Evolutionary conservation across 1,284 basidiomycete species (phyloP).

Genomic region (Ceratobasidium sp.): DNA sequence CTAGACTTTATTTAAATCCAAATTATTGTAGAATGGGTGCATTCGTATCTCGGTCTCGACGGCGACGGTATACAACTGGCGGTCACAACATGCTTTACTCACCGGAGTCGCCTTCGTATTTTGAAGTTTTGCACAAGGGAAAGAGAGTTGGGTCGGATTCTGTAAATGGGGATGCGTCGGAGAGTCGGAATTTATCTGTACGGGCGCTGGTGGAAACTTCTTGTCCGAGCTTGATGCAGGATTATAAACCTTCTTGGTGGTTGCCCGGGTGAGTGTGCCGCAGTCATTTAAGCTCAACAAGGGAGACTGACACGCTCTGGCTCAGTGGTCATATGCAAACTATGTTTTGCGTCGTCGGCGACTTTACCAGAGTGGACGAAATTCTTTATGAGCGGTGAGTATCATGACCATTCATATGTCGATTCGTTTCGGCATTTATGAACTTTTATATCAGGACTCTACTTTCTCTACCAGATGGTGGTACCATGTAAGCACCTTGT

Average conservation of each 20-base stretch:
- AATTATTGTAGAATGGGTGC: slow-evolving; percentile 10
- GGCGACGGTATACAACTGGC: slow-evolving; percentile 25
- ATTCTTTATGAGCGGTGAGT: slow-evolving; percentile 72
- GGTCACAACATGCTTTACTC: slow-evolving; percentile 36
- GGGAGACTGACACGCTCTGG: neutral
- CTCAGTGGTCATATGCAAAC: slow-evolving; percentile 55
- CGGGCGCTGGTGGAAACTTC: slow-evolving; percentile 41
- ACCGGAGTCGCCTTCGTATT: slow-evolving; percentile 29
- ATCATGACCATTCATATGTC: neutral
- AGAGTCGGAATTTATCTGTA: slow-evolving; percentile 14
- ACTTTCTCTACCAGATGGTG: slow-evolving; percentile 68
- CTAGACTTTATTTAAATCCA: neutral
- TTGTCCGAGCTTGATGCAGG: slow-evolving; percentile 48
- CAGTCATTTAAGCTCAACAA: neutral
- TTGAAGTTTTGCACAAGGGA: slow-evolving; percentile 19
- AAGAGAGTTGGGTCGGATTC: neutral
- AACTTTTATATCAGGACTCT: slow-evolving; percentile 55
- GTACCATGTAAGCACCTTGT: slow-evolving; percentile 62
- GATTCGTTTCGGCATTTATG: slow-evolving; percentile 39
- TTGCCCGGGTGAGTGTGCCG: slow-evolving; percentile 44
- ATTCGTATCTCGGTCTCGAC: slow-evolving; percentile 22
- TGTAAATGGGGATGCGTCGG: neutral
- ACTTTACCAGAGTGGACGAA: slow-evolving; percentile 72
- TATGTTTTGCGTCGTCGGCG: slow-evolving; percentile 52
- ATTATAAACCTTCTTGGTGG: slow-evolving; percentile 53